Evolutionary conservation across 176 grass and related monocot genomes (phyloP).

Genomic region (Phoenix dactylifera): DNA sequence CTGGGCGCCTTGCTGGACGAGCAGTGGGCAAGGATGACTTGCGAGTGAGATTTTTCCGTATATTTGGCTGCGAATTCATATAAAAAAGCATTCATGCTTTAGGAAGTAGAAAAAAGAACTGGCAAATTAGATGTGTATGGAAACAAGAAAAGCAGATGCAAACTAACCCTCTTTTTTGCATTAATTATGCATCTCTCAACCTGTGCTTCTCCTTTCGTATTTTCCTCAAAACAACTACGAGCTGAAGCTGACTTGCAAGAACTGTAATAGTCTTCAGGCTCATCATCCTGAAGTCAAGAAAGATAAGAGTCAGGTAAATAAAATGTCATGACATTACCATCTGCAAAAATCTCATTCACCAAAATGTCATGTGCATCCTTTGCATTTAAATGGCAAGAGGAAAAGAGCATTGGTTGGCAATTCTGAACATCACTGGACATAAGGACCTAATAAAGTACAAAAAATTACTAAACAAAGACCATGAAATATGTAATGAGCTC

Average conservation of each 20-base stretch:
- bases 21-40: constrained; percentile 47
- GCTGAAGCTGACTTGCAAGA: constrained; percentile 36
- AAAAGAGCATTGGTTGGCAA: too few relatives aligned
- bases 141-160: neutral
- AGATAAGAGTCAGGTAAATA: too few relatives aligned
- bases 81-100: constrained; percentile 5
- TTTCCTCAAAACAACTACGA: constrained; percentile 59
- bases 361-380: too few relatives aligned
- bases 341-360: too few relatives aligned
- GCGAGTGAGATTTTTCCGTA: constrained; percentile 38
- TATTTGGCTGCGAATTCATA: constrained; percentile 44
- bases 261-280: constrained; percentile 62
- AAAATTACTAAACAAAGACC: too few relatives aligned
- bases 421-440: too few relatives aligned
- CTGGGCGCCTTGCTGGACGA: constrained; percentile 33
- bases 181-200: constrained; percentile 56
- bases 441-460: too few relatives aligned
- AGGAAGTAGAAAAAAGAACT: constrained; percentile 4
- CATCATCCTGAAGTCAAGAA: constrained; percentile 49
- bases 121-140: constrained; percentile 3
- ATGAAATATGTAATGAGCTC: too few relatives aligned
- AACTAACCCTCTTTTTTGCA: constrained; percentile 62
- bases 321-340: too few relatives aligned
- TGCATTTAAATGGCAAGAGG: neutral
- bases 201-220: constrained; percentile 66